Conservation (phyloP, 2,329 filamentous ascomycete genomes). For the Phaeosphaeriaceae sp. region DNA sequence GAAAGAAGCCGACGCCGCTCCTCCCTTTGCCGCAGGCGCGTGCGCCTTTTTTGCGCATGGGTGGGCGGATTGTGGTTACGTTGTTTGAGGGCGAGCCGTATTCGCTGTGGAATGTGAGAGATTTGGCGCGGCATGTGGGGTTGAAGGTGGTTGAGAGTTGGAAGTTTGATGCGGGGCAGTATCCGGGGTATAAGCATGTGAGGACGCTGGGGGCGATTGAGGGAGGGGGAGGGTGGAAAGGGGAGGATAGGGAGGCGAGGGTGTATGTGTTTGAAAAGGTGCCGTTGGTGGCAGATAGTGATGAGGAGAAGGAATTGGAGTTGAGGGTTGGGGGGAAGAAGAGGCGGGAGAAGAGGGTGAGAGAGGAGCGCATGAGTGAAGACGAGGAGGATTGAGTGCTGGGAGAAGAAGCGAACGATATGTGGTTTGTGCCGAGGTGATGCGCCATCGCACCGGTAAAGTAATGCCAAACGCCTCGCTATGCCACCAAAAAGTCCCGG, state of each 20-base stretch:
- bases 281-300: constrained; percentile 29
- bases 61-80: constrained; percentile 75
- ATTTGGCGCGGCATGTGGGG: constrained; percentile 80
- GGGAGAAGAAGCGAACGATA: neutral
- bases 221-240: constrained; percentile 56
- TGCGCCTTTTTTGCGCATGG: constrained; percentile 54
- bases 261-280: constrained; percentile 55
- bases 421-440: neutral
- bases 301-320: constrained; percentile 29
- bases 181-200: constrained; percentile 77
- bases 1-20: too few relatives aligned
- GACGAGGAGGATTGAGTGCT: constrained; percentile 21
- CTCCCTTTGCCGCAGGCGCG: constrained; percentile 20
- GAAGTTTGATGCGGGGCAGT: constrained; percentile 68
- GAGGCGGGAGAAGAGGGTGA: constrained; percentile 16
- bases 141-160: constrained; percentile 74
- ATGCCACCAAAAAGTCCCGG: constrained; percentile 8
- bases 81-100: constrained; percentile 95
- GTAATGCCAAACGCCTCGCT: constrained; percentile 15
- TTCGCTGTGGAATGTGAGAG: constrained; percentile 91
- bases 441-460: neutral
- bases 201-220: constrained; percentile 69
- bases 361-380: constrained; percentile 16
- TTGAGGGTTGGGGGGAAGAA: constrained; percentile 14
- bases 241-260: constrained; percentile 55